A percentile compares a stretch with the other conserved stretches of the same genome.
Evolutionary conservation across 2,329 filamentous ascomycete species (phyloP).

Genomic region (Allantophomopsis cytisporea): DNA sequence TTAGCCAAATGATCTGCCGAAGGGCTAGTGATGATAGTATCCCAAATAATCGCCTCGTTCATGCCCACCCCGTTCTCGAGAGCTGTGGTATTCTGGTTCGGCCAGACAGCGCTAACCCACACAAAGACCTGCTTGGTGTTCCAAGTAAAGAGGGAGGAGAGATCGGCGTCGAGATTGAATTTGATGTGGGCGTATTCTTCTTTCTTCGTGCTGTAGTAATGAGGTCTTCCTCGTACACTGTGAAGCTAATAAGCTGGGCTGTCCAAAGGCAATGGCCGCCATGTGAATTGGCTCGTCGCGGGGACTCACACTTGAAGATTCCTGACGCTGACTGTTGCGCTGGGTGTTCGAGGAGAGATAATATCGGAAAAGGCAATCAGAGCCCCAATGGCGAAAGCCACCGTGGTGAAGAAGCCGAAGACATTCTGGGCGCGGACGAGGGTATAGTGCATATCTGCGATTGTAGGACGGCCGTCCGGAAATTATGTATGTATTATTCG

Average conservation of each 20-base stretch:
- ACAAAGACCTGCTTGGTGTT: slow-evolving; percentile 98
- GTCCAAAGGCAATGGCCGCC: no score
- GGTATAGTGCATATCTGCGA: slow-evolving; percentile 63
- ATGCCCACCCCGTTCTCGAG: slow-evolving; percentile 13
- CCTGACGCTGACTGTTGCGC: slow-evolving; percentile 47
- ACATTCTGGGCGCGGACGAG: slow-evolving; percentile 78
- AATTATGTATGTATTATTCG: no score
- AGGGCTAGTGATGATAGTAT: slow-evolving; percentile 74
- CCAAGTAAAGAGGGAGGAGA: slow-evolving; percentile 91
- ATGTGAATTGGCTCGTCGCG: no score
- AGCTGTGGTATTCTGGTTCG: slow-evolving; percentile 19
- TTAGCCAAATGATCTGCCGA: slow-evolving; percentile 49
- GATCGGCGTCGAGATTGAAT: slow-evolving; percentile 86
- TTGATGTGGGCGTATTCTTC: slow-evolving; percentile 93
- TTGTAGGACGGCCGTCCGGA: no score
- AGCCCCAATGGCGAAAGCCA: slow-evolving; percentile 67
- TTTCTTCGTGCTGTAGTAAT: slow-evolving; percentile 86
- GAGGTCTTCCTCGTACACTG: slow-evolving; percentile 80
- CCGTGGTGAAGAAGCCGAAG: slow-evolving; percentile 97
- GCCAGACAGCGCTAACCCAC: slow-evolving; percentile 78
- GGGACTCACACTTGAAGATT: slow-evolving; percentile 72
- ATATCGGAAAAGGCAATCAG: slow-evolving; percentile 75
- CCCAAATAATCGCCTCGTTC: slow-evolving; percentile 86
- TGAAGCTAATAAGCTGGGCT: background rate
- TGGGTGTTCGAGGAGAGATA: slow-evolving; percentile 53